Conservation (phyloP, 1,284 basidiomycete species). For the Sanghuangporus weigelae region DNA sequence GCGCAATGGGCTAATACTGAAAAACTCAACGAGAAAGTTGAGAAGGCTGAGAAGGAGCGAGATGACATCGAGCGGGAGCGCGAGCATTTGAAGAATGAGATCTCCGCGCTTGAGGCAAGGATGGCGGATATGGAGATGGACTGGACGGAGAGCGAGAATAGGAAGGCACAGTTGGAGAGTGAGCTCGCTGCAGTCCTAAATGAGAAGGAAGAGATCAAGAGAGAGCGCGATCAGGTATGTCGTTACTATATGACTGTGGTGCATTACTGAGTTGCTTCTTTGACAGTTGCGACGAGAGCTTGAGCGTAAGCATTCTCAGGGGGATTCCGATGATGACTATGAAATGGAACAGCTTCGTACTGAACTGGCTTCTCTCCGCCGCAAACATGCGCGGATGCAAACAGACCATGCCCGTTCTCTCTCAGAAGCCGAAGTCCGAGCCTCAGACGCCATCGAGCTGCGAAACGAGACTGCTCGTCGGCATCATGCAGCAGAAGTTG, state of each 20-base stretch:
- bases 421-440: conserved; percentile 42
- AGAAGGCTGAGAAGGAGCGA: conserved; percentile 45
- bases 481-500: conserved; percentile 49
- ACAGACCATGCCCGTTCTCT: conserved; percentile 48
- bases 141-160: conserved; percentile 50
- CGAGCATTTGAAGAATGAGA: conserved; percentile 50
- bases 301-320: conserved; percentile 15
- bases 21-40: conserved; percentile 37
- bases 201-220: conserved; percentile 45
- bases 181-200: conserved; percentile 47
- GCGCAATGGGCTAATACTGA: conserved; percentile 20
- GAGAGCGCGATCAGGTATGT: conserved; percentile 48
- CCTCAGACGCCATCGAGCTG: conserved; percentile 39
- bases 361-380: conserved; percentile 46
- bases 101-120: conserved; percentile 34
- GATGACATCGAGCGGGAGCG: conserved; percentile 58
- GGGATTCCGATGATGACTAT: conserved; percentile 36
- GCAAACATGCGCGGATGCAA: conserved; percentile 46
- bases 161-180: conserved; percentile 46
- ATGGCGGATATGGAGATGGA: conserved; percentile 45
- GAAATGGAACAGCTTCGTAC: conserved; percentile 49
- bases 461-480: conserved; percentile 45
- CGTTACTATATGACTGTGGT: not conserved
- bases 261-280: not conserved
- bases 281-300: conserved; percentile 41